These are phyloP conservation scores for Magnolia sinica DNA, from an alignment of 164 flowering plant genomes.

Conservation along the genomic window DNA sequence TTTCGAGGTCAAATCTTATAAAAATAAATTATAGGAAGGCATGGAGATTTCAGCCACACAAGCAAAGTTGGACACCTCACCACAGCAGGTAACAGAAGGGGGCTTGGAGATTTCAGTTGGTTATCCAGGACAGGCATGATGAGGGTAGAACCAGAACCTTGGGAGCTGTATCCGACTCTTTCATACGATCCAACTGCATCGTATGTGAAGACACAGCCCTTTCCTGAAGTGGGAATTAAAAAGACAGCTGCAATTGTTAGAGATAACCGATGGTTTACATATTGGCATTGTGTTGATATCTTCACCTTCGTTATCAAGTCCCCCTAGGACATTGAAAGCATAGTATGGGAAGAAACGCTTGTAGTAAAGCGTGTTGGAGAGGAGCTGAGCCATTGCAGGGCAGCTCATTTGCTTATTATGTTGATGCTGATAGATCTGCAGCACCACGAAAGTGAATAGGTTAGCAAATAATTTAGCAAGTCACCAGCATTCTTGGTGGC, in stretches of 20 bases:
- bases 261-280: background rate
- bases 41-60: background rate
- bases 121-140: conserved; percentile 93
- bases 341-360: conserved; percentile 97
- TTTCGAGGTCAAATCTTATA: background rate
- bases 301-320: conserved; percentile 84
- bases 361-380: conserved; percentile 95
- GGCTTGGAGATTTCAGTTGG: conserved; percentile 96
- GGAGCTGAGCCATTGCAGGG: conserved; percentile 96
- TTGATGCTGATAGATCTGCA: conserved; percentile 87
- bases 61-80: conserved; percentile 26
- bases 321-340: conserved; percentile 92
- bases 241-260: background rate
- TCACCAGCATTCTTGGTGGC: background rate
- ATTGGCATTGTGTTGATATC: background rate
- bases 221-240: conserved; percentile 41
- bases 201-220: conserved; percentile 97
- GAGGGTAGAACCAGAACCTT: conserved; percentile 93
- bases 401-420: conserved; percentile 99
- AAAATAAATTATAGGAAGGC: background rate
- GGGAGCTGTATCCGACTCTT: conserved; percentile 91
- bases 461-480: background rate
- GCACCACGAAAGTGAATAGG: background rate
- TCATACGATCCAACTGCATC: conserved; percentile 99
- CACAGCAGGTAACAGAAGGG: conserved; percentile 80